phyloP scores from a whole-genome alignment of 2,329 filamentous ascomycete species.

The Seiridium unicorne region DNA sequence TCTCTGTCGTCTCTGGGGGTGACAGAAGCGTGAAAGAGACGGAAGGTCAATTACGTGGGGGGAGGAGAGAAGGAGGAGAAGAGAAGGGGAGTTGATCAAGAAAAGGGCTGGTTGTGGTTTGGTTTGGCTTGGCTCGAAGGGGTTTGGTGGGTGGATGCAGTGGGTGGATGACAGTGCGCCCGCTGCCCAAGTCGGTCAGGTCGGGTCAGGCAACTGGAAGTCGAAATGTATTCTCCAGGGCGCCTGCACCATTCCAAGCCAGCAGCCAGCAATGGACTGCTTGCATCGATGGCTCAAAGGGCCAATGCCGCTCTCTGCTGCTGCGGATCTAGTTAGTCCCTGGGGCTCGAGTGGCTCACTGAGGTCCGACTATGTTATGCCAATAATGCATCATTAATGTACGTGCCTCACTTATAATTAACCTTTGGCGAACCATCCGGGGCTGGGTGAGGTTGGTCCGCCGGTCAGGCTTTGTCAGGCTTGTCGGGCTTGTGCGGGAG shows the following conservation, averaged over 20 bases:
- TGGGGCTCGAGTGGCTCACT: no score
- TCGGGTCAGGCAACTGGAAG: no score
- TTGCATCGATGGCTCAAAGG: no score
- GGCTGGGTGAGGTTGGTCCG: not conserved
- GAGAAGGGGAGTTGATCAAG: not conserved
- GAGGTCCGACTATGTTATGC: no score
- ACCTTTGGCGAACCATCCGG: not conserved
- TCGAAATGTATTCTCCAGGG: no score
- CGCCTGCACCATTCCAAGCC: no score
- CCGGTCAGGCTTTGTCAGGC: not conserved
- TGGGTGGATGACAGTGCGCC: not conserved
- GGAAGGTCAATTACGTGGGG: constrained; percentile 9
- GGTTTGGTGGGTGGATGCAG: not conserved
- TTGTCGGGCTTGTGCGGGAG: not conserved
- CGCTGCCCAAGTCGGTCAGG: not conserved
- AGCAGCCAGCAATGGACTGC: no score
- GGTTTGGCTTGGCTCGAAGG: constrained; percentile 3
- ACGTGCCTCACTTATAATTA: no score
- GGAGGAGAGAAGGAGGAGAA: constrained; percentile 9
- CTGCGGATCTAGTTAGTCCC: no score
- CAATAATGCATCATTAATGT: no score
- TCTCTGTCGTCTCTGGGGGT: not conserved
- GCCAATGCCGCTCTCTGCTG: no score
- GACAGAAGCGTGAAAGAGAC: constrained; percentile 3
- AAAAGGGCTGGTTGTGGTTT: constrained; percentile 2